These are phyloP conservation scores for Kuraishia borneana DNA, from an alignment of 805 yeast species.

Conservation along the genomic window DNA sequence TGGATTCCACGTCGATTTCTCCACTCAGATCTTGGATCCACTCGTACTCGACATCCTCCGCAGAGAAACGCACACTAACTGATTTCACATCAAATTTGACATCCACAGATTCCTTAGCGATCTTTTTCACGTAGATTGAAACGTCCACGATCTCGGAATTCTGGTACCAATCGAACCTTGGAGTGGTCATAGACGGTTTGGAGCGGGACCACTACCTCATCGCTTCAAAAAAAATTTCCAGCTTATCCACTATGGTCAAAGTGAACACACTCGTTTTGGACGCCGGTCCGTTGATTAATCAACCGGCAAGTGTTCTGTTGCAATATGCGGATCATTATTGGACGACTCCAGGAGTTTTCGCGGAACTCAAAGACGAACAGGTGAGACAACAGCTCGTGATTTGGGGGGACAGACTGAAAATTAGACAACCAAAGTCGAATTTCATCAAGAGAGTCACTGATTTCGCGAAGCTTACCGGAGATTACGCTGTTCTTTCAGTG, in stretches of 20 bases:
- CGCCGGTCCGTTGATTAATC: slow-evolving; percentile 92
- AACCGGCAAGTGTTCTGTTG: slow-evolving; percentile 62
- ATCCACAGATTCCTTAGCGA: slow-evolving; percentile 36
- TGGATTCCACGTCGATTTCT: slow-evolving; percentile 33
- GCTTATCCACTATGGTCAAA: too few species aligned
- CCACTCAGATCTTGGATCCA: slow-evolving; percentile 39
- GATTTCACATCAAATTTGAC: slow-evolving; percentile 26
- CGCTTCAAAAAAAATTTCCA: background rate
- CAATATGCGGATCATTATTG: slow-evolving; percentile 60
- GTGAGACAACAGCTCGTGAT: slow-evolving; percentile 68
- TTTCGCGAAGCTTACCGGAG: slow-evolving; percentile 87
- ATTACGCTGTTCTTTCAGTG: slow-evolving; percentile 72
- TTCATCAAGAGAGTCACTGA: slow-evolving; percentile 54
- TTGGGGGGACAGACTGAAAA: slow-evolving; percentile 64
- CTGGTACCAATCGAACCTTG: slow-evolving; percentile 67
- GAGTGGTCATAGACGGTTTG: background rate
- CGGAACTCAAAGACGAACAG: slow-evolving; percentile 78
- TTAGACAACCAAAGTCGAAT: slow-evolving; percentile 68
- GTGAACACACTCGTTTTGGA: slow-evolving; percentile 66
- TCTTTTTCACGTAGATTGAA: slow-evolving; percentile 59
- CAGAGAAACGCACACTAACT: slow-evolving; percentile 34
- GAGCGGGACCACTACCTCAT: background rate
- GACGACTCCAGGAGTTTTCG: slow-evolving; percentile 87
- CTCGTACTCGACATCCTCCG: slow-evolving; percentile 37
- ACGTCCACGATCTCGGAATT: slow-evolving; percentile 42